These are phyloP conservation scores for Blastobotrys mokoenaii DNA, from an alignment of 805 yeast species.

Conservation along the genomic window DNA sequence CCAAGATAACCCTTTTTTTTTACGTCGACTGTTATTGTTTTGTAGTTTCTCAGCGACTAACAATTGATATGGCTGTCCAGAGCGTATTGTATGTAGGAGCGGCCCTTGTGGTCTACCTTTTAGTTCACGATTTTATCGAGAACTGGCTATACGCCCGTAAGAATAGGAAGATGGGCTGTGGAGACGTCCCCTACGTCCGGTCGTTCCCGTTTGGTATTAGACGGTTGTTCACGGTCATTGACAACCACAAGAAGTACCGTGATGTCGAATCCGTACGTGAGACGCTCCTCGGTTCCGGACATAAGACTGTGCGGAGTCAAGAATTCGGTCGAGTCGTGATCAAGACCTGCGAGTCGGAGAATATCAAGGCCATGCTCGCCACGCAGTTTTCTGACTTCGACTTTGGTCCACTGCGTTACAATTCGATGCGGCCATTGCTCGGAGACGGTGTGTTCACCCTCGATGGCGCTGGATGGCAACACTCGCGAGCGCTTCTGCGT, in stretches of 20 bases:
- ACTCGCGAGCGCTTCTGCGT: slow-evolving; percentile 29
- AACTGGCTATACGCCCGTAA: neutral
- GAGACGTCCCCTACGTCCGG: slow-evolving; percentile 2
- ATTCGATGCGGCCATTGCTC: slow-evolving; percentile 21
- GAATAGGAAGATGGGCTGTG: neutral
- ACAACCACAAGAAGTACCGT: neutral
- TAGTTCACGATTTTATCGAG: no score
- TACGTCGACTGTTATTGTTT: no score
- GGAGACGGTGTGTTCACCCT: slow-evolving; percentile 31
- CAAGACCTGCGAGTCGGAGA: slow-evolving; percentile 21
- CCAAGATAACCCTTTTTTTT: no score
- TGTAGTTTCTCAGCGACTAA: no score
- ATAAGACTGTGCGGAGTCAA: neutral
- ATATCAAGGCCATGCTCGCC: slow-evolving; percentile 24
- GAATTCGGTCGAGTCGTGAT: neutral
- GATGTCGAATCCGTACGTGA: neutral
- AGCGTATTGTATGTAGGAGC: no score
- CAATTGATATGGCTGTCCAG: no score
- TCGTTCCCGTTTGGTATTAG: slow-evolving; percentile 1
- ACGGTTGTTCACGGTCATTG: neutral
- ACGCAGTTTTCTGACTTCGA: slow-evolving; percentile 24
- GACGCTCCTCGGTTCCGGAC: neutral
- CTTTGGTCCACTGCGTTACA: slow-evolving; percentile 20
- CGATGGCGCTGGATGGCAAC: slow-evolving; percentile 29
- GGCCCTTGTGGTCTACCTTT: no score